Evolutionary conservation across 805 yeast genomes (phyloP), one percentile per base, ranked within the genome.

Genomic region (Tetrapisispora iriomotensis): DNA sequence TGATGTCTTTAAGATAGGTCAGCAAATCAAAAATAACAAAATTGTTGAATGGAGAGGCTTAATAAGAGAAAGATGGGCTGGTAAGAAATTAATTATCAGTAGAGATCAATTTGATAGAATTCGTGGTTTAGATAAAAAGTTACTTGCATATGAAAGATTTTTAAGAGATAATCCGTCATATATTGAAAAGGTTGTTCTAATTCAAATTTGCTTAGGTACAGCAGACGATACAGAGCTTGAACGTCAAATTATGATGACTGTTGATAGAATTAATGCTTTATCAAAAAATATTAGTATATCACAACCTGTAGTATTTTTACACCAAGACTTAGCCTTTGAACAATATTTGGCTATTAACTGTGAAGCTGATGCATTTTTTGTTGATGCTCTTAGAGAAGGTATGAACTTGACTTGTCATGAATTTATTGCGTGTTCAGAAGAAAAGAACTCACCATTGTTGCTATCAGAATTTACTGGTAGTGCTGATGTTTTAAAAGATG

Each of bases 341-440:
- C 97, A 92, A 61, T 92, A 92, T 56, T 60, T 92, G 42, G 97
- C 95, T 0, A 64, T 92, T 36, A 72, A 83, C 34, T 66, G 77
- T 27, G 96, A 87, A 55, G 95, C 97, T 1, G 94, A 85, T 48
- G 68, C 77, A 1, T 92, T 92, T 53, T 77, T 83, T 32, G 96
- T 90, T 2, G 79, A 94, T 8, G 83, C 95, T 1, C 74, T 90
- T 70, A 78, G 98, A 56, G 98, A 92, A 60, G 98, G 98, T 20
- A 83, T 92, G 87, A 92, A 92, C 52, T 68, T 92, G 54, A 88
- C 97, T 0, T 90, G 96, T 50, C 98, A 92, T 56, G 98, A 92
- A 58, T 92, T 82, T 57, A 73, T 87, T 30, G 80, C 79, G 40
- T 83, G 94, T 20, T 74, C 92, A 1, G 63, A 68, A 18, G 75